Percentiles rank a stretch among this genome's conserved stretches.
Conservation (phyloP, 805 yeast species). For the Saccharomycopsis oosterbeekiorum region DNA sequence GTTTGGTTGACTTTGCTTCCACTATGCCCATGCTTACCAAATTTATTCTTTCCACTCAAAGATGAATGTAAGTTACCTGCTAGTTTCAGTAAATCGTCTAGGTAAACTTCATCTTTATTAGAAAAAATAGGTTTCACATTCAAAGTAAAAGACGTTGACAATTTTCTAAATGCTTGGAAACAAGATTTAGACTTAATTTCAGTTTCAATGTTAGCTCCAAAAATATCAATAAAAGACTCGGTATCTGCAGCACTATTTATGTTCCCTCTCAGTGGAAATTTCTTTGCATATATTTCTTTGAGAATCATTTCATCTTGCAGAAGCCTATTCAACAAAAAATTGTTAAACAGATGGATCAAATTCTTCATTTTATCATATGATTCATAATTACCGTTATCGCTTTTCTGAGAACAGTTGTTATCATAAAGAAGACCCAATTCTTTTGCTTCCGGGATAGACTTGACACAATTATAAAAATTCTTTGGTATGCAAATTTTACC, state of each 20-base stretch:
- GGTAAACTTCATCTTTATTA: background rate
- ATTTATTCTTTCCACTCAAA: background rate
- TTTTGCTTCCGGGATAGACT: conserved; percentile 39
- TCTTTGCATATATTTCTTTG: background rate
- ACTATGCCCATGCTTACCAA: conserved; percentile 25
- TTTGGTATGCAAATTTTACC: conserved; percentile 75
- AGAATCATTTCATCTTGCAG: background rate
- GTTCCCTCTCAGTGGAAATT: background rate
- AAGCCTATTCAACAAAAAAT: conserved; percentile 46
- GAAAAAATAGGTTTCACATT: conserved; percentile 27
- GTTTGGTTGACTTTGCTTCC: conserved; percentile 18
- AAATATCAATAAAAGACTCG: conserved; percentile 24
- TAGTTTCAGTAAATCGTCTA: background rate
- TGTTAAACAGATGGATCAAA: conserved; percentile 43
- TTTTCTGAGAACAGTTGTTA: conserved; percentile 19
- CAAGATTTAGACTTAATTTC: conserved; percentile 34
- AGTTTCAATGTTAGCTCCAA: conserved; percentile 37
- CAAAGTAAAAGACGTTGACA: conserved; percentile 30
- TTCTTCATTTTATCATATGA: conserved; percentile 34
- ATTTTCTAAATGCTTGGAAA: conserved; percentile 28
- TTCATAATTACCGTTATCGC: conserved; percentile 24
- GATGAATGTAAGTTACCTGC: background rate
- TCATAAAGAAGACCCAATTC: conserved; percentile 42
- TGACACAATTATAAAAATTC: conserved; percentile 56
- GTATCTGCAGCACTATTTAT: background rate